These are phyloP conservation scores for Gnomoniopsis smithogilvyi DNA, from an alignment of 2,329 filamentous ascomycete species.

Conservation along the genomic window DNA sequence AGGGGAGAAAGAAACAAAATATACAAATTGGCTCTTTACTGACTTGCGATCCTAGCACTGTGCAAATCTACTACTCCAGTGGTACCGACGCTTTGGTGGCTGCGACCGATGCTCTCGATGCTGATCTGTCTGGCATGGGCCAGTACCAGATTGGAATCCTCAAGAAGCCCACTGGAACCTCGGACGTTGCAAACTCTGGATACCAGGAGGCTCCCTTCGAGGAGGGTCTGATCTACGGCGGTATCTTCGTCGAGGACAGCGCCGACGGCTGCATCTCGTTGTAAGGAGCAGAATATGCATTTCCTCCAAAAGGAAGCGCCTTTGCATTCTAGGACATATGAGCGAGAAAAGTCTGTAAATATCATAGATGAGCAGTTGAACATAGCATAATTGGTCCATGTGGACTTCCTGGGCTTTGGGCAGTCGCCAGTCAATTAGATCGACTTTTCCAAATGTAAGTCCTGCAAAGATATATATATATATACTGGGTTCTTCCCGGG, in stretches of 20 bases:
- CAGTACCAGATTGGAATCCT: constrained; percentile 56
- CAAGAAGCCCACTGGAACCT: constrained; percentile 53
- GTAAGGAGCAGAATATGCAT: constrained; percentile 20
- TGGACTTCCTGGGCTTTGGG: no score
- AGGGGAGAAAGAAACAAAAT: no score
- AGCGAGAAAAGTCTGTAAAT: background rate
- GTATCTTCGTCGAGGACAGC: constrained; percentile 48
- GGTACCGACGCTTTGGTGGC: constrained; percentile 41
- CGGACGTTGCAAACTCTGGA: constrained; percentile 46
- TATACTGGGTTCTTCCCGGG: no score
- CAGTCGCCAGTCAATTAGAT: no score
- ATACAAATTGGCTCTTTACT: no score
- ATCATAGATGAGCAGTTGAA: background rate
- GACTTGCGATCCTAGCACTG: constrained; percentile 36
- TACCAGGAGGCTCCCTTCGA: constrained; percentile 44
- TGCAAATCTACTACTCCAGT: constrained; percentile 55
- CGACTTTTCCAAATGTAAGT: no score
- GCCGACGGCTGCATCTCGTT: constrained; percentile 38
- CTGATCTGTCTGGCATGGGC: constrained; percentile 52
- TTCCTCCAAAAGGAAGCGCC: background rate
- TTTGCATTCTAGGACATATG: background rate
- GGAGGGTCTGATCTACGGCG: constrained; percentile 49
- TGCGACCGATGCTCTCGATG: constrained; percentile 42
- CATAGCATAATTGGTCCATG: no score
- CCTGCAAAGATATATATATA: no score